A percentile compares a stretch with the other conserved stretches of the same genome.
phyloP scores from a whole-genome alignment of 768 basidiomycete genomes.

The Obba rivulosa region DNA sequence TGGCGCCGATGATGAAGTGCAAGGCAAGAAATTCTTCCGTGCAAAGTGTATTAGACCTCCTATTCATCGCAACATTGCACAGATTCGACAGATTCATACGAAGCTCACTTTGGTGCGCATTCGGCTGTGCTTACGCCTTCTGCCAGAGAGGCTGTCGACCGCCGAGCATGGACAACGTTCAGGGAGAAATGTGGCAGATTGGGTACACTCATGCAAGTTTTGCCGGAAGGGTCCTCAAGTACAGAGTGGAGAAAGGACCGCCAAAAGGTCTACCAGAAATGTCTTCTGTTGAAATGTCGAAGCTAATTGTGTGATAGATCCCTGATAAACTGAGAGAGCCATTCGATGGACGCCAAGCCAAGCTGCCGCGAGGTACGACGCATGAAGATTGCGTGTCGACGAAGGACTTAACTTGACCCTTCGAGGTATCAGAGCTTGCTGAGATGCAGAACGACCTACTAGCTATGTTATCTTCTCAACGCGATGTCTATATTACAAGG shows the following conservation, averaged over 20 bases:
- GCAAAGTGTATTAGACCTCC: background rate
- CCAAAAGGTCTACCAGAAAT: too few species aligned
- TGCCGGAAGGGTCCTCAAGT: constrained; percentile 31
- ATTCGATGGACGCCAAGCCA: constrained; percentile 49
- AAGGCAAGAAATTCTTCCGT: constrained; percentile 2
- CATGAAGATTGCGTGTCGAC: background rate
- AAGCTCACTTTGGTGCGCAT: constrained; percentile 66
- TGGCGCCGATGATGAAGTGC: constrained; percentile 15
- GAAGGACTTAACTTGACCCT: background rate
- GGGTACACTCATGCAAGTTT: constrained; percentile 47
- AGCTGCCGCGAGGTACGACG: constrained; percentile 44
- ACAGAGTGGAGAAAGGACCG: background rate
- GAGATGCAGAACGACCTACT: constrained; percentile 64
- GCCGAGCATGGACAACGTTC: constrained; percentile 49
- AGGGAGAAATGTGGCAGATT: constrained; percentile 51
- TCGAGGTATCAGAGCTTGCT: constrained; percentile 16
- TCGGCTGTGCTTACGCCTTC: constrained; percentile 46
- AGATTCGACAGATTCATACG: constrained; percentile 46
- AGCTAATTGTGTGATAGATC: constrained; percentile 33
- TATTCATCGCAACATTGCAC: background rate
- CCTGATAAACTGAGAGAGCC: constrained; percentile 50
- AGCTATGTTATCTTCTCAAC: constrained; percentile 57
- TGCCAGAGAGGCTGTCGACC: constrained; percentile 48
- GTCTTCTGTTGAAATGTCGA: background rate
- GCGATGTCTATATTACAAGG: constrained; percentile 73